Conservation (phyloP, 257 asterid genomes). For the Penstemon eatonii region DNA sequence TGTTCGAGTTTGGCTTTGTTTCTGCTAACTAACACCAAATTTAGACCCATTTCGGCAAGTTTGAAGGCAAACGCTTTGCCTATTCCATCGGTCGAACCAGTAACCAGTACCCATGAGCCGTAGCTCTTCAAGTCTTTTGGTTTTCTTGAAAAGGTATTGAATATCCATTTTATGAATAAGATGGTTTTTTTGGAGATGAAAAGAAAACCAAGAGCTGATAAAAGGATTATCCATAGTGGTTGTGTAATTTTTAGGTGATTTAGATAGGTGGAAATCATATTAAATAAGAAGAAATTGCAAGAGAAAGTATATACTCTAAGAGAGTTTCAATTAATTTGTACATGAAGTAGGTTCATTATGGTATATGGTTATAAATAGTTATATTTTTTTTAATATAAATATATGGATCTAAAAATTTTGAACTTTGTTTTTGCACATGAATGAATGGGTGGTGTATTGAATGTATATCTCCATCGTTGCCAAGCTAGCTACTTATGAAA, state of each 20-base stretch:
- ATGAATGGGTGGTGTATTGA: no score
- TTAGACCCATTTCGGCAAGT: conserved; percentile 62
- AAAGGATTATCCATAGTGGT: conserved; percentile 44
- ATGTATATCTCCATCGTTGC: no score
- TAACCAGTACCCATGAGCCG: conserved; percentile 82
- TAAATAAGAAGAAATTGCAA: neutral
- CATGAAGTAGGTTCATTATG: neutral
- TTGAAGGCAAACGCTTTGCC: conserved; percentile 74
- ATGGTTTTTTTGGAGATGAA: conserved; percentile 30
- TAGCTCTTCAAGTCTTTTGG: conserved; percentile 55
- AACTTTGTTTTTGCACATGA: no score
- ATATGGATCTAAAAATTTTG: no score
- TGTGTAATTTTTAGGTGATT: conserved; percentile 36
- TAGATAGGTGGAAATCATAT: conserved; percentile 35
- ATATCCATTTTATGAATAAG: conserved; percentile 49
- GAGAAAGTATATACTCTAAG: neutral
- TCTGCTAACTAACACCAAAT: conserved; percentile 65
- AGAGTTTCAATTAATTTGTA: neutral
- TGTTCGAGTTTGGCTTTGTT: conserved; percentile 40
- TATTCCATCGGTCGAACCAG: conserved; percentile 89
- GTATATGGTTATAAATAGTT: neutral
- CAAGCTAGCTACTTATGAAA: no score
- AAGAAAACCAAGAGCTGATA: conserved; percentile 54
- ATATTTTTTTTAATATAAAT: no score
- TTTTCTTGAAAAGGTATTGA: conserved; percentile 37